Evolutionary conservation across 1,139 yeast genomes (phyloP).

Genomic region (Entelexis paramagnoliae): DNA sequence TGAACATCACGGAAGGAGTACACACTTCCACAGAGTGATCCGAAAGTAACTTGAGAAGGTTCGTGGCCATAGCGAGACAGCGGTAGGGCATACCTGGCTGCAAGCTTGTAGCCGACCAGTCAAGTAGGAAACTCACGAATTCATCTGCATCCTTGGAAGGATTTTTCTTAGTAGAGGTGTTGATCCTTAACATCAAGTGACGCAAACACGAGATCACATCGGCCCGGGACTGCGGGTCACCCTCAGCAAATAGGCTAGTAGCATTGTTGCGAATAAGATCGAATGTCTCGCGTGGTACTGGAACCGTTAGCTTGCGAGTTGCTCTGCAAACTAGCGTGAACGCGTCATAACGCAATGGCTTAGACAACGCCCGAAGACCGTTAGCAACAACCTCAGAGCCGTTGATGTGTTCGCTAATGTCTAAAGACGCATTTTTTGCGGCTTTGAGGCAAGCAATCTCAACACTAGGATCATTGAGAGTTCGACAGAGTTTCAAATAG

Average conservation of each 20-base stretch:
- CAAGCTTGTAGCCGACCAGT: slow-evolving; percentile 37
- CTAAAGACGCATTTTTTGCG: slow-evolving; percentile 53
- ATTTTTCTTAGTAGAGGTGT: slow-evolving; percentile 34
- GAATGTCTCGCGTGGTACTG: slow-evolving; percentile 41
- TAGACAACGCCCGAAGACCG: slow-evolving; percentile 30
- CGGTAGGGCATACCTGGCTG: slow-evolving; percentile 65
- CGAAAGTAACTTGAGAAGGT: slow-evolving; percentile 41
- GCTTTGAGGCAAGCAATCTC: slow-evolving; percentile 47
- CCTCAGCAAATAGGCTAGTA: slow-evolving; percentile 46
- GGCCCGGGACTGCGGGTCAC: slow-evolving; percentile 57
- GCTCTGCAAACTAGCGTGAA: slow-evolving; percentile 24
- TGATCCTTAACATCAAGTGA: slow-evolving; percentile 50
- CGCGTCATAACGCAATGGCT: slow-evolving; percentile 13
- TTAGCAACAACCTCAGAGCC: slow-evolving; percentile 29
- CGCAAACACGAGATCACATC: slow-evolving; percentile 51
- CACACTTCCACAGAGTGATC: slow-evolving; percentile 41
- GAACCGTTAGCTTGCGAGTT: slow-evolving; percentile 51
- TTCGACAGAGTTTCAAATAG: slow-evolving; percentile 22
- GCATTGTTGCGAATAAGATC: slow-evolving; percentile 38
- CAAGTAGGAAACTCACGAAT: slow-evolving; percentile 41
- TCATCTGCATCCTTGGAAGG: slow-evolving; percentile 20
- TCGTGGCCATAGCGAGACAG: slow-evolving; percentile 43
- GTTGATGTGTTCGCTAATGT: slow-evolving; percentile 39
- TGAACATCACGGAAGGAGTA: slow-evolving; percentile 34
- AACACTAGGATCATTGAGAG: slow-evolving; percentile 26